A percentile compares a stretch with the other conserved stretches of the same genome.
Evolutionary conservation across 306 rosid genomes (phyloP).

Genomic region (Crotalaria pallida): DNA sequence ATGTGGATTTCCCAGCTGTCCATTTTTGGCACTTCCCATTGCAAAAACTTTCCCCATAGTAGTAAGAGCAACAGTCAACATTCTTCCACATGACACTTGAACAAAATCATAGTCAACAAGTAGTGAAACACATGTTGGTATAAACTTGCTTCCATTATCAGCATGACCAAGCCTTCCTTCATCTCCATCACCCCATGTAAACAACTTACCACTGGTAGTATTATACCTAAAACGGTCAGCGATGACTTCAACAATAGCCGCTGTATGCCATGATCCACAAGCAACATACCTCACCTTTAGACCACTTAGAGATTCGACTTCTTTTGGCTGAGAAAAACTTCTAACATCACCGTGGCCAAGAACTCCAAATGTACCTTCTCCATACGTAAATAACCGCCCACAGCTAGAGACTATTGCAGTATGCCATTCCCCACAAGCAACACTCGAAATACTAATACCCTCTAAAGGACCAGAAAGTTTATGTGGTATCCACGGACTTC

Average conservation of each 20-base stretch:
- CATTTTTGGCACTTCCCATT: constrained; percentile 62
- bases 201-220: constrained; percentile 53
- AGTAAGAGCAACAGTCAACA: constrained; percentile 68
- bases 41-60: constrained; percentile 64
- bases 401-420: constrained; percentile 62
- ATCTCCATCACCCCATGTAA: constrained; percentile 93
- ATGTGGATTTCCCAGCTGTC: constrained; percentile 69
- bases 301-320: constrained; percentile 67
- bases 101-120: constrained; percentile 72
- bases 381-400: constrained; percentile 65
- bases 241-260: constrained; percentile 62
- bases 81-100: constrained; percentile 84
- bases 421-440: constrained; percentile 95
- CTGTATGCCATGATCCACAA: constrained; percentile 91
- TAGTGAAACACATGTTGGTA: constrained; percentile 68
- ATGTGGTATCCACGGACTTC: constrained; percentile 63
- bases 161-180: constrained; percentile 69
- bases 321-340: constrained; percentile 58
- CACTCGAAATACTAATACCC: constrained; percentile 39
- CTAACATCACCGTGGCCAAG: constrained; percentile 72
- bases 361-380: constrained; percentile 88
- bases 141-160: constrained; percentile 50
- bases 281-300: constrained; percentile 65
- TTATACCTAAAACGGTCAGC: constrained; percentile 41
- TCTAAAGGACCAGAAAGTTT: constrained; percentile 57